Evolutionary conservation across 2,329 filamentous ascomycete genomes (phyloP), one percentile per base, ranked within the genome.

Genomic region (Acrodontium crateriforme): DNA sequence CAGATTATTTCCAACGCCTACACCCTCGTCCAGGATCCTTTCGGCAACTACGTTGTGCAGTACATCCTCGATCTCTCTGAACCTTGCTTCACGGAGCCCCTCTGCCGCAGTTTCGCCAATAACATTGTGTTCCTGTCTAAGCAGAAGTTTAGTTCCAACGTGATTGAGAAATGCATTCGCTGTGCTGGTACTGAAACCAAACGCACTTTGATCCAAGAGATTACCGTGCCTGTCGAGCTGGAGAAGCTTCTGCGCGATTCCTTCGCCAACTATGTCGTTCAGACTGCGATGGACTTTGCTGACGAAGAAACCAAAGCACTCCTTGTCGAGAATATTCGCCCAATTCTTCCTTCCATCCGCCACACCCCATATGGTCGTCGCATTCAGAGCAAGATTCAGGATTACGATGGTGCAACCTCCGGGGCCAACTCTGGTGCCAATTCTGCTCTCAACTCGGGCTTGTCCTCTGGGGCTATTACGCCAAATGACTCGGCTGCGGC

Each of bases 141-240:
- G 53, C 89, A 98, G 63, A 98, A 98, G 59, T 98, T 98, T 63
- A 94, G 84, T 60, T 95, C 89, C 47, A 98, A 98, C 45, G 89
- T 98, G 32, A 87, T 98, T 38, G 89, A 98, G 63, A 98, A 98
- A 55, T 66, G 60, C 42, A 60, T 95, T 34, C 83, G 89, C 31
- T 92, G 83, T 50, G 77, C 85, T 18, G 73, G 79, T 35, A 63
- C 73, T 14, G 63, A 69, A 7, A 78, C 78, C 28, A 84, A 78
- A 51, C 78, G 83, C 44, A 66, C 76, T 54, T 76, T 98, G 58
- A 78, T 94, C 33, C 71, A 79, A 18, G 89, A 95, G 60, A 76
- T 98, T 49, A 64, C 78, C 27, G 52, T 59, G 6, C 69, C 76
- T 3, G 67, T 67, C 32, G 83, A 93, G 58, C 77, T 95, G 37